Evolutionary conservation across 257 asterid species (phyloP), one percentile per base, ranked within the genome.

Genomic region (Phtheirospermum japonicum): DNA sequence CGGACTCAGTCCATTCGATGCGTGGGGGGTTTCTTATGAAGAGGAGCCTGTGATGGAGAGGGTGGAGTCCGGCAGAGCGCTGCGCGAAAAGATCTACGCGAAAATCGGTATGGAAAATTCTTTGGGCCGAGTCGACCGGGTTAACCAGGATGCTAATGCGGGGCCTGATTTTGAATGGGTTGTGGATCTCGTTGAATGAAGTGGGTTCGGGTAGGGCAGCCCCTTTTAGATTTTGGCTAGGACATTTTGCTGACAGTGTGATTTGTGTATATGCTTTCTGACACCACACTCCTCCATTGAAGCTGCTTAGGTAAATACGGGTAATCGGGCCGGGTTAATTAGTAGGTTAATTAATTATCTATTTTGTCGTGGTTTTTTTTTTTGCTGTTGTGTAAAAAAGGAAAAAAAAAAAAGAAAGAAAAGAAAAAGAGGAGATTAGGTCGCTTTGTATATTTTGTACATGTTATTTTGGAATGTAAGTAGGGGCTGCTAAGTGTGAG

Each of bases 11-110:
- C 73, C 62, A 0, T 77, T 79, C 42, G 96, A 82, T 26, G 57
- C 69, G 2, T 80, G 84, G 87, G 89, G 76, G 6, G 61, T 69
- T 9, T 18, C 67, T 7, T 71, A 50, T 55, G 78, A 75, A 49
- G 96, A 85, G 66, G 96, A 85, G 61, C 92, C 92, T 2, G 77
- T 28, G 42, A 80, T 89, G 97, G 95, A 89, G 69, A 66, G 96
- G 63, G 96, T 89, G 0, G 96, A 89, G 69, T 89, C 96, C 1
- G 96, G 96, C 5, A 66, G 69, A 48, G 87, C 79, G 58, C 82
- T 89, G 20, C 82, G 97, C 0, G 95, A 86, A 10, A 82, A 69
- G 57, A 76, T 89, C 42, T 89, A 86, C 31, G 87, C 90, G 2
- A 86, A 87, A 61, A 85, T 89, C 39, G 82, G 93, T 3, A 79